Conservation (phyloP, 805 yeast genomes). For the Wickerhamomyces bovis region DNA sequence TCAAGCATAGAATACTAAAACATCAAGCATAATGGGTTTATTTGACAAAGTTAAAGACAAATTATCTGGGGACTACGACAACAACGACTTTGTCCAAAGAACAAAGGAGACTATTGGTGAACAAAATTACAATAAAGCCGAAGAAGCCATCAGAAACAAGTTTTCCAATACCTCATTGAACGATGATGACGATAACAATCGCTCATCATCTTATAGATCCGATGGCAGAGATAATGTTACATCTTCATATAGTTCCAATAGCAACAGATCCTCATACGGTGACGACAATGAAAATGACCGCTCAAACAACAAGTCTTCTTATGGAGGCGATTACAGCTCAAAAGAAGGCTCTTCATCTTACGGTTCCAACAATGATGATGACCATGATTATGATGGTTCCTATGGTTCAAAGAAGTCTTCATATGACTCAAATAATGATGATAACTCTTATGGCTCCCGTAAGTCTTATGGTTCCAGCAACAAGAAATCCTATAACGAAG, state of each 20-base stretch:
- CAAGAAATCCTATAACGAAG: slow-evolving; percentile 21
- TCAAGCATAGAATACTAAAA: background rate
- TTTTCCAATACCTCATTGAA: slow-evolving; percentile 23
- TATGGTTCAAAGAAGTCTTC: slow-evolving; percentile 3
- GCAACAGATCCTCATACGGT: slow-evolving; percentile 24
- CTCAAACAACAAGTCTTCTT: slow-evolving; percentile 3
- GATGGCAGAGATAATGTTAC: slow-evolving; percentile 6
- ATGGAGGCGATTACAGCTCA: slow-evolving; percentile 13
- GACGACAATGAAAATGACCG: slow-evolving; percentile 5
- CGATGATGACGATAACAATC: slow-evolving; percentile 13
- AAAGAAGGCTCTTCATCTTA: slow-evolving; percentile 8
- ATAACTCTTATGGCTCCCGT: no score
- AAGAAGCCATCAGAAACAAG: slow-evolving; percentile 20
- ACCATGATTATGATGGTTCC: slow-evolving; percentile 18
- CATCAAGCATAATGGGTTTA: slow-evolving; percentile 33
- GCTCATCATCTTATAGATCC: slow-evolving; percentile 21
- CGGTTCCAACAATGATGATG: no score
- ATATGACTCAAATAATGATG: slow-evolving; percentile 14
- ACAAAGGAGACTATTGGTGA: slow-evolving; percentile 23
- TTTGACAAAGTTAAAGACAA: slow-evolving; percentile 37
- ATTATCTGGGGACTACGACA: slow-evolving; percentile 17
- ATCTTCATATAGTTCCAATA: slow-evolving; percentile 20
- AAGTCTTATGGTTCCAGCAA: slow-evolving; percentile 8
- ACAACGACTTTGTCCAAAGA: slow-evolving; percentile 18
- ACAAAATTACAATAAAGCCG: slow-evolving; percentile 23